These are phyloP conservation scores for Hibiscus tridactylites DNA, from an alignment of 345 rosid species.

Conservation along the genomic window DNA sequence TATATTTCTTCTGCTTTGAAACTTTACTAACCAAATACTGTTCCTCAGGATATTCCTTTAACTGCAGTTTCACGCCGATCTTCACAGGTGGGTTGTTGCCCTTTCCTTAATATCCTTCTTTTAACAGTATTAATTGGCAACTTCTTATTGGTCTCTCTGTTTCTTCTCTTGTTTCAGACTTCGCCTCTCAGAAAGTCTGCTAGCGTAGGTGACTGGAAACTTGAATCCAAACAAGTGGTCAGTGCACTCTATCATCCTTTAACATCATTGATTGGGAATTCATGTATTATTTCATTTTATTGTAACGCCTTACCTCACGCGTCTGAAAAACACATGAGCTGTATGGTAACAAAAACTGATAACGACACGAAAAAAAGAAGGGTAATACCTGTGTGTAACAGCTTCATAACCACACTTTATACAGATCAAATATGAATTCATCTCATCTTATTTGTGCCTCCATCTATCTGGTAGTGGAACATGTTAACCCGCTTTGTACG, in stretches of 20 bases:
- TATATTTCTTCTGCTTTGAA: conserved; percentile 9
- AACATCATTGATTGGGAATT: not conserved
- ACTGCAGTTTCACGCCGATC: conserved; percentile 71
- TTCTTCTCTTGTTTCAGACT: conserved; percentile 38
- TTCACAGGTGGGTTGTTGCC: conserved; percentile 59
- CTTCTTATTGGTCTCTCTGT: conserved; percentile 17
- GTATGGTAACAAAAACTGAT: not conserved
- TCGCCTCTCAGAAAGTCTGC: conserved; percentile 95
- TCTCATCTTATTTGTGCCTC: not conserved
- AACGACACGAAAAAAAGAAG: not conserved
- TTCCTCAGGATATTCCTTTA: conserved; percentile 77
- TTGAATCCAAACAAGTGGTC: conserved; percentile 62
- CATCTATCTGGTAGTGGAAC: not conserved
- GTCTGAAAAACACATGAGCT: too few species aligned
- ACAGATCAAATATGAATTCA: not conserved
- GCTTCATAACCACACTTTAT: not conserved
- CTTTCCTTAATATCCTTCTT: conserved; percentile 17
- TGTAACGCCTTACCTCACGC: not conserved
- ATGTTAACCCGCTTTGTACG: not conserved
- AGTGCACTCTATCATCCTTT: conserved; percentile 15
- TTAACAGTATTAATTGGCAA: conserved; percentile 1
- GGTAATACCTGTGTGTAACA: not conserved
- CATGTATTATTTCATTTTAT: conserved; percentile 11
- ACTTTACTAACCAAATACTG: conserved; percentile 39
- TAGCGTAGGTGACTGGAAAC: conserved; percentile 86